Percentiles rank a stretch among this genome's conserved stretches.
These are phyloP conservation scores for Rugosomyces carneus DNA, from an alignment of 1,284 basidiomycete species.

Conservation along the genomic window DNA sequence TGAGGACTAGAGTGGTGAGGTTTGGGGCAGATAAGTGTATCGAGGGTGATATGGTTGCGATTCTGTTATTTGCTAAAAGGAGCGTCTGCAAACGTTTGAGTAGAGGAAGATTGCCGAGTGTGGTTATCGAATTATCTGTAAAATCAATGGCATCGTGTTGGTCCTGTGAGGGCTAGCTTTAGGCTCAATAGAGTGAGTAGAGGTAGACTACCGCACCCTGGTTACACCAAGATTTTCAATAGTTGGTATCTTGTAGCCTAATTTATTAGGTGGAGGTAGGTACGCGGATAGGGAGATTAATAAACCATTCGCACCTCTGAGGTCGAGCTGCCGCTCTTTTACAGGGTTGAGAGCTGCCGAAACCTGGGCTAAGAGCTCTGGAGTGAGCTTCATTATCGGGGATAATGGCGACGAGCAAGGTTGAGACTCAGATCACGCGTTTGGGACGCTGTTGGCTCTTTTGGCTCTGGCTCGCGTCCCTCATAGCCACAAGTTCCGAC, in stretches of 20 bases:
- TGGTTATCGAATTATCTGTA: conserved; percentile 91
- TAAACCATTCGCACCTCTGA: conserved; percentile 63
- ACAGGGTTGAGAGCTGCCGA: conserved; percentile 81
- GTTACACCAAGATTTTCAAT: conserved; percentile 99
- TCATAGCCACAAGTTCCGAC: conserved; percentile 6
- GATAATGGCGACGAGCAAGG: conserved; percentile 17
- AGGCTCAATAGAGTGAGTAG: conserved; percentile 15
- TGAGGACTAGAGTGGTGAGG: conserved; percentile 74
- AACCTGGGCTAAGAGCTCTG: conserved; percentile 79
- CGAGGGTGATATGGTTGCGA: conserved; percentile 76
- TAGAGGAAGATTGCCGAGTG: conserved; percentile 82
- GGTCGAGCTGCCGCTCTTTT: conserved; percentile 92
- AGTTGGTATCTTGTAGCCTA: conserved; percentile 94
- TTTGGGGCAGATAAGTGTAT: conserved; percentile 82
- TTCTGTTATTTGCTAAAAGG: conserved; percentile 83
- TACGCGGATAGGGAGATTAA: neutral
- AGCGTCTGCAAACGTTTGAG: conserved; percentile 76
- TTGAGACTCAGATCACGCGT: conserved; percentile 47
- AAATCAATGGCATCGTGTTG: conserved; percentile 94
- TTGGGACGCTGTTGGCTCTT: neutral
- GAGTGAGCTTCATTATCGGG: conserved; percentile 82
- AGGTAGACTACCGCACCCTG: conserved; percentile 51
- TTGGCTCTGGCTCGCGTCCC: neutral
- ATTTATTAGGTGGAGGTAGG: conserved; percentile 5
- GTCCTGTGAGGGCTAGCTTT: conserved; percentile 45